Evolutionary conservation across 2,329 filamentous ascomycete species (phyloP).

Genomic region (Lecanoromycetidae sp.): DNA sequence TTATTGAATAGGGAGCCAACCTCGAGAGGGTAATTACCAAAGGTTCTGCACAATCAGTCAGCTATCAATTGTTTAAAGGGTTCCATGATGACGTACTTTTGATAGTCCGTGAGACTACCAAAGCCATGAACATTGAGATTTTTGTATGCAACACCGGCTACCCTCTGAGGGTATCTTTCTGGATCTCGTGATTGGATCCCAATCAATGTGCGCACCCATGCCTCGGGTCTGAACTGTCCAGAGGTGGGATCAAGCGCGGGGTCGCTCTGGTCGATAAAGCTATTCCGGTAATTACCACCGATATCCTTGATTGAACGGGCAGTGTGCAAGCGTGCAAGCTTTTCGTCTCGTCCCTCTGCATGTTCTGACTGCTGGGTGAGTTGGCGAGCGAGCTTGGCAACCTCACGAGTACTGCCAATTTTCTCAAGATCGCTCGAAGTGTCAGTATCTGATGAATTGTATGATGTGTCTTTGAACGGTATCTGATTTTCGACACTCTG

Average conservation of each 20-base stretch:
- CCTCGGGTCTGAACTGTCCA: constrained; percentile 41
- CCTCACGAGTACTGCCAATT: constrained; percentile 21
- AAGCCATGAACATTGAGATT: constrained; percentile 58
- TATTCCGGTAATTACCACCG: constrained; percentile 24
- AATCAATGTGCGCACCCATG: constrained; percentile 51
- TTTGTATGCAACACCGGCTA: constrained; percentile 53
- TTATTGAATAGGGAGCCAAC: constrained; percentile 26
- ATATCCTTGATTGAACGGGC: constrained; percentile 26
- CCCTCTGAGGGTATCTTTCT: constrained; percentile 40
- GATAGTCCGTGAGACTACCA: constrained; percentile 56
- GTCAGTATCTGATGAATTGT: constrained; percentile 6
- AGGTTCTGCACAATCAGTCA: constrained; percentile 23
- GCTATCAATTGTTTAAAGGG: background rate
- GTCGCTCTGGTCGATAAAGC: constrained; percentile 25
- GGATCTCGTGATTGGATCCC: constrained; percentile 42
- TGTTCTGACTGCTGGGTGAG: constrained; percentile 28
- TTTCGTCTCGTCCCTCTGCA: constrained; percentile 15
- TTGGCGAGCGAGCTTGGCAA: constrained; percentile 26
- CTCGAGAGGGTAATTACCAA: constrained; percentile 28
- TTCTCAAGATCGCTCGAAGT: constrained; percentile 16
- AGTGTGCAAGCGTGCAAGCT: constrained; percentile 25
- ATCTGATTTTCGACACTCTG: background rate
- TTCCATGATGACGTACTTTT: constrained; percentile 45
- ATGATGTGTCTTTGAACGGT: background rate
- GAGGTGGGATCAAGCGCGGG: constrained; percentile 40